These are phyloP conservation scores for Pseudomassariella vexata DNA, from an alignment of 2,329 filamentous ascomycete genomes.

Conservation along the genomic window DNA sequence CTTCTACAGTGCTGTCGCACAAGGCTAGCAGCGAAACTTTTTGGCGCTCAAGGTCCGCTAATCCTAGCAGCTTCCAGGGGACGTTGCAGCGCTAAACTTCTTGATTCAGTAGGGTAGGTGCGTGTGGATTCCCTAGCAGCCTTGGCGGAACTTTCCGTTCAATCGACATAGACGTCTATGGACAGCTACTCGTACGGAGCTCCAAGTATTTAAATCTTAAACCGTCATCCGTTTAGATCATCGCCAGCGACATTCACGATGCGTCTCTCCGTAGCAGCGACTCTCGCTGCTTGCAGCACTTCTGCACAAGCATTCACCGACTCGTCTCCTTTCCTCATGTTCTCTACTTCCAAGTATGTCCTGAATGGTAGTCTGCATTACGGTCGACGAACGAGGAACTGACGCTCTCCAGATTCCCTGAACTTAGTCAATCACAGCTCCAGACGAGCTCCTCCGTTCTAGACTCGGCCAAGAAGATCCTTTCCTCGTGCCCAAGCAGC, in stretches of 20 bases:
- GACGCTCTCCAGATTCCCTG: slow-evolving; percentile 28
- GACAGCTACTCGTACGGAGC: background rate
- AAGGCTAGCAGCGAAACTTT: no score
- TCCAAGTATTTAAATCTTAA: background rate
- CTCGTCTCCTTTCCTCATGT: slow-evolving; percentile 82
- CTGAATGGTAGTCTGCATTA: no score
- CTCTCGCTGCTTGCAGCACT: slow-evolving; percentile 49
- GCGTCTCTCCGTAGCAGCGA: slow-evolving; percentile 47
- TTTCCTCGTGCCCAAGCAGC: slow-evolving; percentile 65
- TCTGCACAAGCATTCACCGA: slow-evolving; percentile 70
- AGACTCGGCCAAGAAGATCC: slow-evolving; percentile 38
- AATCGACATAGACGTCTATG: slow-evolving; percentile 5
- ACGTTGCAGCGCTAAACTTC: no score
- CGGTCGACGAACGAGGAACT: no score
- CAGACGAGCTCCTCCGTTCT: slow-evolving; percentile 42
- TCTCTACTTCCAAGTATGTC: slow-evolving; percentile 81
- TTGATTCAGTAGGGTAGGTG: no score
- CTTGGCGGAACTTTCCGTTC: slow-evolving; percentile 4
- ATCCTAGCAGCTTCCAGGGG: no score
- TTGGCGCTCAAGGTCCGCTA: no score
- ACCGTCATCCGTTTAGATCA: background rate
- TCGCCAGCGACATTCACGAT: slow-evolving; percentile 26
- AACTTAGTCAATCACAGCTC: slow-evolving; percentile 36
- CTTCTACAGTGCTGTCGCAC: no score
- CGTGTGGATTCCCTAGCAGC: no score